Conservation (phyloP, 192 early-diverging fungal genomes). For the Endogone sp. region DNA sequence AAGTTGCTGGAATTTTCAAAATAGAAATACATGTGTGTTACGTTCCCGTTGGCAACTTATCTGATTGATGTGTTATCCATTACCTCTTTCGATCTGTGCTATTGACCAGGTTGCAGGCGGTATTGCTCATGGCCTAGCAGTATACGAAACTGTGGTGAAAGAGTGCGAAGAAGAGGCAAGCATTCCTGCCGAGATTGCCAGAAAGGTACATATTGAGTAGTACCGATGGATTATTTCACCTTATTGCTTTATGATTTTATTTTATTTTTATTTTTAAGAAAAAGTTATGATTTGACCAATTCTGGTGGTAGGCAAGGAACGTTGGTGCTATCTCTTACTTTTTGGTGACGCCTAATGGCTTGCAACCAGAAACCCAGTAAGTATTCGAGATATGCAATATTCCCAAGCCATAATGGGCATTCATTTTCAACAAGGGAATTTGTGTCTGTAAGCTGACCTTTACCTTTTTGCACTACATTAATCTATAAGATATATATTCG, state of each 20-base stretch:
- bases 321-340: conserved; percentile 73
- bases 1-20: conserved; percentile 24
- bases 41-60: neutral
- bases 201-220: conserved; percentile 18
- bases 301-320: conserved; percentile 10
- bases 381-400: no score
- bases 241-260: no score
- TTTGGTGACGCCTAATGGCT: conserved; percentile 50
- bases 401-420: no score
- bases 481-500: conserved; percentile 64
- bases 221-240: no score
- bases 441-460: neutral
- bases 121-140: conserved; percentile 56
- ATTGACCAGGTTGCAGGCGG: conserved; percentile 66
- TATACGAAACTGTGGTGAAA: conserved; percentile 68
- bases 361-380: conserved; percentile 82
- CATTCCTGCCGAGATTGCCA: conserved; percentile 52
- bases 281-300: neutral
- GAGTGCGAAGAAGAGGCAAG: conserved; percentile 92
- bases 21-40: neutral
- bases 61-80: no score
- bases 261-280: no score
- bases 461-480: neutral
- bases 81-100: no score
- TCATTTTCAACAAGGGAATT: neutral